Percentiles rank a stretch among this genome's conserved stretches.
Conservation (phyloP, 495 filamentous ascomycete genomes). For the Articulospora tetracladia region DNA sequence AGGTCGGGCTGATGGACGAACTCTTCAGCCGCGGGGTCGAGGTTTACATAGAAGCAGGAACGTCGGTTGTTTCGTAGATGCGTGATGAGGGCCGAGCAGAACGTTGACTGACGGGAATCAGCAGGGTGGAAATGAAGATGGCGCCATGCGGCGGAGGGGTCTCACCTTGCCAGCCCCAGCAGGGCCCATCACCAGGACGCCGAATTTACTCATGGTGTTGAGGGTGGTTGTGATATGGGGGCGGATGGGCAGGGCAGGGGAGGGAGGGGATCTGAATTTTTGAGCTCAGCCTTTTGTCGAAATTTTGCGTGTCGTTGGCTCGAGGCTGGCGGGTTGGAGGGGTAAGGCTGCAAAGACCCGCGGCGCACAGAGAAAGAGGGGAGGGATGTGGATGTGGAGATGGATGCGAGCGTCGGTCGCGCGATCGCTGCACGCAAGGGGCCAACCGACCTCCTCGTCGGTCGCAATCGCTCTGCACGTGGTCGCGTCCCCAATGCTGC, state of each 20-base stretch:
- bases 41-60: conserved; percentile 92
- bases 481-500: neutral
- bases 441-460: too few species aligned
- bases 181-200: conserved; percentile 90
- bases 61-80: conserved; percentile 85
- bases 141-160: neutral
- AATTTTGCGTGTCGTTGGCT: neutral
- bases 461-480: too few species aligned
- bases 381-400: neutral
- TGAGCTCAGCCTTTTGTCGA: conserved; percentile 19
- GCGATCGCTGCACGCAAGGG: neutral
- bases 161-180: conserved; percentile 80
- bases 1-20: conserved; percentile 91
- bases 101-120: conserved; percentile 63
- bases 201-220: conserved; percentile 81
- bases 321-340: neutral
- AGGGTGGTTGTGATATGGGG: conserved; percentile 15
- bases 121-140: neutral
- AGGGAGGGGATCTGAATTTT: conserved; percentile 6
- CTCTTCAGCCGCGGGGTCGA: conserved; percentile 91
- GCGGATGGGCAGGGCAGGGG: neutral
- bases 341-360: neutral
- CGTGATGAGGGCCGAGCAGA: conserved; percentile 88
- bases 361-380: neutral
- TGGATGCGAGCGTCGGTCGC: too few species aligned